A percentile compares a stretch with the other conserved stretches of the same genome.
phyloP scores from a whole-genome alignment of 257 asterid species.

The Parsonsia alboflavescens region DNA sequence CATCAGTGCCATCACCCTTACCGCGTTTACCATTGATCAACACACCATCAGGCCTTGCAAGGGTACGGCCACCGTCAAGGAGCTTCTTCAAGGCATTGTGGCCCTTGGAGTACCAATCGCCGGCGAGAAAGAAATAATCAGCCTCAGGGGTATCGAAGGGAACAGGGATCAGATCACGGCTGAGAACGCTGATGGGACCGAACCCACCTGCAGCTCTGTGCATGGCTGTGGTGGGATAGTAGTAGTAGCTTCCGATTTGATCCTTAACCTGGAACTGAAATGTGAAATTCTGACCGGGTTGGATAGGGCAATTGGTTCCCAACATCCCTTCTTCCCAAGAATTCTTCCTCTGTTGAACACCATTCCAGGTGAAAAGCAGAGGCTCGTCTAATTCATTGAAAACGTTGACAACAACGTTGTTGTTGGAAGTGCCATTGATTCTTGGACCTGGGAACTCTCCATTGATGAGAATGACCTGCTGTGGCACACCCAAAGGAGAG shows the following conservation, averaged over 20 bases:
- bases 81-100: constrained; percentile 32
- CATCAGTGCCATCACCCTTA: constrained; percentile 23
- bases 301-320: constrained; percentile 60
- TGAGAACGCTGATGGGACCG: constrained; percentile 42
- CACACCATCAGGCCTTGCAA: constrained; percentile 44
- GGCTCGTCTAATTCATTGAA: constrained; percentile 67
- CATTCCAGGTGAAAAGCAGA: constrained; percentile 52
- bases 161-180: constrained; percentile 52
- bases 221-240: constrained; percentile 49
- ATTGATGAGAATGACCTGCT: constrained; percentile 52
- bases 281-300: constrained; percentile 49
- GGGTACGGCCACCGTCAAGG: constrained; percentile 34
- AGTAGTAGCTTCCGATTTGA: constrained; percentile 55
- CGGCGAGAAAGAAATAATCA: constrained; percentile 38
- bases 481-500: constrained; percentile 61
- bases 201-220: constrained; percentile 60
- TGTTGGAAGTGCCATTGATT: constrained; percentile 66
- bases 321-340: constrained; percentile 60
- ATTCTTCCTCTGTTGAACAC: constrained; percentile 67
- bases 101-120: constrained; percentile 59
- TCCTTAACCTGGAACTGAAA: constrained; percentile 63
- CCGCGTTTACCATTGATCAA: constrained; percentile 49
- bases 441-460: constrained; percentile 62
- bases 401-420: constrained; percentile 51
- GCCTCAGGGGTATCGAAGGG: constrained; percentile 47